Conservation (phyloP, 176 grass and related monocot genomes). For the Paspalum notatum region DNA sequence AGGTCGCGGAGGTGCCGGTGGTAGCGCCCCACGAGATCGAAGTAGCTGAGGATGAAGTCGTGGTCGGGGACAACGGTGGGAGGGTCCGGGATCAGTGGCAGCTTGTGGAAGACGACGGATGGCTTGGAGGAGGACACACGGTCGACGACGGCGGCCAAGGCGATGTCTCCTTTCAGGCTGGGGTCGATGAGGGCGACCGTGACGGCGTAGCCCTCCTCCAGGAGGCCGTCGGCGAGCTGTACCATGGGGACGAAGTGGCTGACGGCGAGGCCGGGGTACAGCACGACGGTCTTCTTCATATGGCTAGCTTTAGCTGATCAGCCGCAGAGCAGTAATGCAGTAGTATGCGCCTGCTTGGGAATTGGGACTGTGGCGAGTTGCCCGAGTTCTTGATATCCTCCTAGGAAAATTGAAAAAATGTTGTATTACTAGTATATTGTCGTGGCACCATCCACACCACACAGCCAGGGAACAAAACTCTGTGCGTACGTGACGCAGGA, state of each 20-base stretch:
- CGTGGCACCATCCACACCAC: too few relatives aligned
- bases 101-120: conserved; percentile 40
- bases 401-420: too few relatives aligned
- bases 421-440: too few relatives aligned
- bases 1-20: conserved; percentile 27
- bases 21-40: conserved; percentile 16
- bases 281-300: not conserved
- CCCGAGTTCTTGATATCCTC: not conserved
- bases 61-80: not conserved
- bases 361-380: not conserved
- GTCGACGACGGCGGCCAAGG: conserved; percentile 31
- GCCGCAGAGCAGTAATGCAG: not conserved
- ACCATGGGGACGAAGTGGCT: conserved; percentile 48
- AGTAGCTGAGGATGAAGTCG: not conserved
- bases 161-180: not conserved
- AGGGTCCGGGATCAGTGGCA: not conserved
- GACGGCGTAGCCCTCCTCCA: conserved; percentile 23
- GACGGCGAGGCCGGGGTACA: conserved; percentile 1
- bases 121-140: conserved; percentile 34
- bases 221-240: conserved; percentile 46
- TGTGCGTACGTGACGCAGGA: too few relatives aligned
- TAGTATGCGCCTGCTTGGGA: not conserved
- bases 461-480: too few relatives aligned
- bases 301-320: not conserved
- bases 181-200: conserved; percentile 42